These are phyloP conservation scores for Phtheirospermum japonicum DNA, from an alignment of 257 asterid genomes.

Conservation along the genomic window DNA sequence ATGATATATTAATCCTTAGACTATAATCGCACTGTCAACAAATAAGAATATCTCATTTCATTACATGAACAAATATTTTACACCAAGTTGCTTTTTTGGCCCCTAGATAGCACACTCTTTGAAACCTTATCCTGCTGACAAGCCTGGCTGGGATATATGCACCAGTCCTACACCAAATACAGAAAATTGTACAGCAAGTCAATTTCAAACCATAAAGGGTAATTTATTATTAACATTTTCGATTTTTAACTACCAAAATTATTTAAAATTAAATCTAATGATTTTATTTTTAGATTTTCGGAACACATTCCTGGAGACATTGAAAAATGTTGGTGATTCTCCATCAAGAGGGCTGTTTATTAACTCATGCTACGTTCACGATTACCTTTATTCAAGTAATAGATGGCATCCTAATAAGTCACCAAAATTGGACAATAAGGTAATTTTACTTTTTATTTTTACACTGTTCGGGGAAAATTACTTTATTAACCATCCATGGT, in stretches of 20 bases:
- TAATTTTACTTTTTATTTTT: not conserved
- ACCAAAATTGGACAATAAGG: conserved; percentile 18
- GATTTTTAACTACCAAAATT: not conserved
- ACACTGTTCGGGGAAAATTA: no score
- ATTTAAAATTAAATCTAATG: not conserved
- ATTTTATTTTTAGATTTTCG: conserved; percentile 15
- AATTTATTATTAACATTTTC: not conserved
- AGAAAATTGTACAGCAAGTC: not conserved
- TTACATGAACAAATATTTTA: no score
- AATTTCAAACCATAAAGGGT: conserved; percentile 2
- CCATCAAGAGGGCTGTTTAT: conserved; percentile 28
- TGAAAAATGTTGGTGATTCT: not conserved
- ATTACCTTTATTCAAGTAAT: not conserved
- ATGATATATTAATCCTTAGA: no score
- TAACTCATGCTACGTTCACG: conserved; percentile 29
- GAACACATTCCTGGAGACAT: not conserved
- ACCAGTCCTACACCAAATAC: not conserved
- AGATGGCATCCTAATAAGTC: not conserved
- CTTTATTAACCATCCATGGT: no score
- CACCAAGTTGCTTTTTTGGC: not conserved
- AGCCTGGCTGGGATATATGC: conserved; percentile 6
- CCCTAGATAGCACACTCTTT: not conserved
- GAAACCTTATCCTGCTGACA: not conserved
- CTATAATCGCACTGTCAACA: no score
- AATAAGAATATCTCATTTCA: no score